Percentiles rank a stretch among this genome's conserved stretches.
phyloP scores from a whole-genome alignment of 495 filamentous ascomycete species.

The Eremomyces bilateralis region DNA sequence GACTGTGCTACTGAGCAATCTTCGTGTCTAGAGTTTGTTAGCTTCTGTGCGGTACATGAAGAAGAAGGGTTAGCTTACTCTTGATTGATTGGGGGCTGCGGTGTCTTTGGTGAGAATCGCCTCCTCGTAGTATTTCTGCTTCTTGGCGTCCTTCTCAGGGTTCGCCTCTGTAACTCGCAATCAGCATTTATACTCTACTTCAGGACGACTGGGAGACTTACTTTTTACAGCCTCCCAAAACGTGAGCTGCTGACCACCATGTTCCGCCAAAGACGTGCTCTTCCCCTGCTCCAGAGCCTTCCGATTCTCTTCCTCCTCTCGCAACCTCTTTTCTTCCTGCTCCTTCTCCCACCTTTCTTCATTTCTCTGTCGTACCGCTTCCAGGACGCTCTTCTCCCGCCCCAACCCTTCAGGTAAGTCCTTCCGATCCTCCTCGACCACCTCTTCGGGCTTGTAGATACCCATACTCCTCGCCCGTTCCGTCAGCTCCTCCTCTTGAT shows the following conservation, averaged over 20 bases:
- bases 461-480: constrained; percentile 27
- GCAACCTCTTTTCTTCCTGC: constrained; percentile 16
- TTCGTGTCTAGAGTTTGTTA: constrained; percentile 28
- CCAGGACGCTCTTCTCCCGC: constrained; percentile 8
- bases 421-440: neutral
- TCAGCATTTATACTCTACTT: neutral
- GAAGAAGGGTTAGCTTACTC: neutral
- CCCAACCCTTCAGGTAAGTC: constrained; percentile 25
- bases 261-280: constrained; percentile 4
- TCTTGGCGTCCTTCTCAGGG: too few relatives aligned
- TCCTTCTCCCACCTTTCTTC: constrained; percentile 21
- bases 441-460: constrained; percentile 1
- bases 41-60: neutral
- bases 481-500: constrained; percentile 23
- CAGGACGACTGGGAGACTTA: neutral
- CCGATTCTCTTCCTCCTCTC: constrained; percentile 15
- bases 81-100: neutral
- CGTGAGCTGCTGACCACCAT: constrained; percentile 3
- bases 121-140: too few relatives aligned
- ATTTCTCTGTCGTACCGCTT: constrained; percentile 7
- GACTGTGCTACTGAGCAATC: constrained; percentile 41
- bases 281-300: constrained; percentile 7
- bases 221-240: neutral
- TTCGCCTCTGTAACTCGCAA: too few relatives aligned
- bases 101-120: too few relatives aligned